Evolutionary conservation across 83 land plant species (phyloP), one percentile per base, ranked within the genome.

Genomic region (Picea engelmannii): DNA sequence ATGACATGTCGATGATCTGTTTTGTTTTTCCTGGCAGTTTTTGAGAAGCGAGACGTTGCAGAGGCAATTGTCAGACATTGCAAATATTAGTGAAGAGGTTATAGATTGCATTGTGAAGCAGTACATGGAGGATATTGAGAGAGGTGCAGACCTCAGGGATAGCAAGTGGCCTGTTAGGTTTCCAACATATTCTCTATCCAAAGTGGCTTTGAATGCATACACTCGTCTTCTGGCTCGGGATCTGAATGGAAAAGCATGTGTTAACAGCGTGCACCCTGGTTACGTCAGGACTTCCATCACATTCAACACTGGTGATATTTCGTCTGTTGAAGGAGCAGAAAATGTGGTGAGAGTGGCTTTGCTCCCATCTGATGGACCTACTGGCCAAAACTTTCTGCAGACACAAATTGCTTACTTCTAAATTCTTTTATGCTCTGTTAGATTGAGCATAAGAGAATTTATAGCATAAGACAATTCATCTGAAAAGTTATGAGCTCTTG

Each of bases 261-360:
- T 89, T 24, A 93, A 93, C 76, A 81, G 91, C 77, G 93, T 89
- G 42, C 83, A 81, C 52, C 93, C 93, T 1, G 95, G 95, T 5
- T 91, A 38, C 71, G 89, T 88, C 8, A 75, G 85, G 23, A 93
- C 95, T 7, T 86, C 87, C 40, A 78, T 93, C 63, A 90, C 84
- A 18, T 74, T 69, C 62, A 42, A 87, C 25, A 55, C 82, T 2
- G 95, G 95, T 10, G 70, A 59, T 52, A 49, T 87, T 76, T 80
- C 87, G 0, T 74, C 81, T 11, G 88, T 86, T 83, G 90, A 89
- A 66, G 95, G 93, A 15, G 93, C 95, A 38, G 40, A 38, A 38
- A 0, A 38, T 38, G 40, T 38, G 40, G 40, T 38, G 0, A 0
- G 40, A 38, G 79, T 89, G 75, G 90, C 92, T 24, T 85, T 92